Base-by-base conservation (phyloP, 169 alveolate species). In the Ichthyophthirius multifiliis region DNA sequence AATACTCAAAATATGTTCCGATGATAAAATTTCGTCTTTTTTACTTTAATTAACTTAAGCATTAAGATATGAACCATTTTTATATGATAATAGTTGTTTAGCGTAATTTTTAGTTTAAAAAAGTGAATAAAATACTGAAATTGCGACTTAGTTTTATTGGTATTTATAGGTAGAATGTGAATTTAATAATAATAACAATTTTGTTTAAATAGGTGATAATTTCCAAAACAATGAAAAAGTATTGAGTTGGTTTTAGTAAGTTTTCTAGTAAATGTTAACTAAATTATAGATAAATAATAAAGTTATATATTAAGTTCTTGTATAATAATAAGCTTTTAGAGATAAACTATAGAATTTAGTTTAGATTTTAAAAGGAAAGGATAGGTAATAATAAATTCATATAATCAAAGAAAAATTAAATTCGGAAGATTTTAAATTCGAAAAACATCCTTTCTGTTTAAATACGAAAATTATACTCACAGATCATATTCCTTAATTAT, bases 121-220 rank as follows among this genome's bases (percentile, higher is more conserved):
- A 46, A 93, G 89, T 41, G 48, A 81, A 15, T 35, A 78, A 77
- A 82, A 86, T 82, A 85, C 64, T 7, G 55, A 65, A 16, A 73
- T 92, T 23, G 94, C 94, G 27, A 84, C 92, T 16, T 78, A 85
- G n/a, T 87, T 93, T 55, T 84, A 77, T 76, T 93, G 96, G 96
- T 86, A 83, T 81, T 76, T 88, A 1, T 85, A 85, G 74, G 89
- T 90, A 18, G 95, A 89, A 71, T 30, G 92, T 78, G 73, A 92
- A 85, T 43, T n/a, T 71, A 45, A 62, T 62, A 31, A 86, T 80
- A 43, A 76, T 65, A 48, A 76, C 80, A 30, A 75, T 62, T 41
- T 82, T 83, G 71, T 84, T n/a, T n/a, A n/a, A 86, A 71, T 67
- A 84, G 37, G 63, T 48, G 32, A 43, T 62, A 20, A 85, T 71